Base-by-base conservation (phyloP, 768 basidiomycete genomes). In the Trametes elegans region DNA sequence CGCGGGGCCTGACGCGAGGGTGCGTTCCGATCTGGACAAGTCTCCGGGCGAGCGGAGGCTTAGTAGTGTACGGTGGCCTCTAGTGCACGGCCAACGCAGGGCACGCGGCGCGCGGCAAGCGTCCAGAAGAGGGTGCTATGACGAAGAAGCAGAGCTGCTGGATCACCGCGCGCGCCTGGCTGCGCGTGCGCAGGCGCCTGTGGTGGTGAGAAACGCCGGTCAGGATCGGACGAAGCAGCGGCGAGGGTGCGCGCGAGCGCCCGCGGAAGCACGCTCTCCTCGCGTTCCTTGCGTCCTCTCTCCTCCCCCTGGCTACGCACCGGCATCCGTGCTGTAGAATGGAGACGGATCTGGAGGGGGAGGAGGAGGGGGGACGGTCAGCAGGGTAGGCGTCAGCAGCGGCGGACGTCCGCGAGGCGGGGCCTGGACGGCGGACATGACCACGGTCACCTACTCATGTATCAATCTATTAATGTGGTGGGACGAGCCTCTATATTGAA, bases 141-240 rank as follows among this genome's bases (percentile, higher is more conserved):
- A n/a, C n/a, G n/a, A n/a, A n/a, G n/a, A n/a, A n/a, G n/a, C n/a
- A n/a, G n/a, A n/a, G n/a, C n/a, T n/a, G n/a, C n/a, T n/a, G 16
- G 4, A 9, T 14, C 21, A 24, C 19, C 40, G 13, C 40, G 40
- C 19, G 40, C 40, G 19, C 29, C 18, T 31, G 43, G n/a, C n/a
- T n/a, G n/a, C n/a, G n/a, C n/a, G n/a, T 13, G 7, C 43, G 28
- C 21, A 36, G 24, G 47, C 47, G 35, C n/a, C 35, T 38, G 27
- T 11, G n/a, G 18, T 18, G 13, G 38, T 48, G 53, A 8, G 44
- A 49, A n/a, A 49, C 35, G 34, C 55, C 55, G 55, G 41, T 35
- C 39, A 27, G 9, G 23, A 44, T 56, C 55, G 55, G 55, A 56
- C 28, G 13, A 18, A 51, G 47, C 24, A 54, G 53, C 32, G 19